Evolutionary conservation across 2,329 filamentous ascomycete species (phyloP).

Genomic region (Blastomyces silverae): DNA sequence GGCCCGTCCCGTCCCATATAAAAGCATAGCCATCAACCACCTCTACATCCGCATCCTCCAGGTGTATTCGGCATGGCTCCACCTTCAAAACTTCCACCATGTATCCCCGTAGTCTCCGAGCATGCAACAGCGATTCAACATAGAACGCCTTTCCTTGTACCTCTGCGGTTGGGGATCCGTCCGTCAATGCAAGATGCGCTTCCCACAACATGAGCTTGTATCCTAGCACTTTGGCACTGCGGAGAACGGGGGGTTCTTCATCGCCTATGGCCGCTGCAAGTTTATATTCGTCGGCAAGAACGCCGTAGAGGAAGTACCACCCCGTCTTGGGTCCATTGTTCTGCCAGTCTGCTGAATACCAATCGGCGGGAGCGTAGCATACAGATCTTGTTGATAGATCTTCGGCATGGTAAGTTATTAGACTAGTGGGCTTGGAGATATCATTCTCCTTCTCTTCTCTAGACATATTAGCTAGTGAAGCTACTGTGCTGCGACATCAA

Average conservation of each 20-base stretch:
- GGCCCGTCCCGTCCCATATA: slow-evolving; percentile 15
- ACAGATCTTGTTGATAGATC: slow-evolving; percentile 11
- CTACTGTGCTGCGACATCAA: neutral
- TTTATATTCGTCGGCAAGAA: slow-evolving; percentile 14
- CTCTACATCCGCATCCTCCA: neutral
- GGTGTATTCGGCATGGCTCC: slow-evolving; percentile 11
- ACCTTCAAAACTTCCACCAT: slow-evolving; percentile 7
- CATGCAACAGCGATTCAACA: slow-evolving; percentile 14
- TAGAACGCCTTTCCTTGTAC: slow-evolving; percentile 13
- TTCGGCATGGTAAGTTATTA: neutral
- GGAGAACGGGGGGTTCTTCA: neutral
- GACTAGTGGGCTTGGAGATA: neutral
- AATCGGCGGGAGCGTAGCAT: slow-evolving; percentile 15
- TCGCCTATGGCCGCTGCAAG: slow-evolving; percentile 15
- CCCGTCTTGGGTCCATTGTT: slow-evolving; percentile 10
- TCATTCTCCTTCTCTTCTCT: neutral
- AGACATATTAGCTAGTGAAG: neutral
- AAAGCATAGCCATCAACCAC: slow-evolving; percentile 12
- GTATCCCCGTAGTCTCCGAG: slow-evolving; percentile 12
- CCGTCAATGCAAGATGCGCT: slow-evolving; percentile 14
- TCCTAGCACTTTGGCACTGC: slow-evolving; percentile 15
- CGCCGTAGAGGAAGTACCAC: slow-evolving; percentile 23
- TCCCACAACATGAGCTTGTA: slow-evolving; percentile 16
- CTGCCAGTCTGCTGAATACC: slow-evolving; percentile 16
- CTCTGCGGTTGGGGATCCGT: slow-evolving; percentile 12